Conservation (phyloP, 768 basidiomycete genomes). For the Russula earlei region DNA sequence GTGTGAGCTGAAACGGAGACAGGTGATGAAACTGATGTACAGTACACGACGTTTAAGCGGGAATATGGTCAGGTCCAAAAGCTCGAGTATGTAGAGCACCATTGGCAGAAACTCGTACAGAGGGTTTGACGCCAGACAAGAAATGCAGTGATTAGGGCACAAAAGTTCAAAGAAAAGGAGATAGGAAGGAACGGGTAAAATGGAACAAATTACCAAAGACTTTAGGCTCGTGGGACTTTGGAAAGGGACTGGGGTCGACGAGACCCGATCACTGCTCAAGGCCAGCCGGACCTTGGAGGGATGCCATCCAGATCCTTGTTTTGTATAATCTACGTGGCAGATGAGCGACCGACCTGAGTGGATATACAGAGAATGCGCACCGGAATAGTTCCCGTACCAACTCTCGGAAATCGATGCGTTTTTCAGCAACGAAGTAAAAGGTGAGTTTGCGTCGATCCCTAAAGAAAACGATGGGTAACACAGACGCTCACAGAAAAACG, state of each 20-base stretch:
- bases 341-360: background rate
- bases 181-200: background rate
- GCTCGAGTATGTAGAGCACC: background rate
- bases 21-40: slow-evolving; percentile 1
- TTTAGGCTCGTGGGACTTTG: background rate
- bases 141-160: slow-evolving; percentile 10
- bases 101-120: slow-evolving; percentile 6
- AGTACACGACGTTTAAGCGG: slow-evolving; percentile 8
- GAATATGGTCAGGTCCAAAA: slow-evolving; percentile 11
- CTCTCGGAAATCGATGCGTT: slow-evolving; percentile 93
- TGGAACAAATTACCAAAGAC: background rate
- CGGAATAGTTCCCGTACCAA: slow-evolving; percentile 91
- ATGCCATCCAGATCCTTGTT: slow-evolving; percentile 94
- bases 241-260: background rate
- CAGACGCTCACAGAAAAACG: background rate
- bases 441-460: slow-evolving; percentile 98
- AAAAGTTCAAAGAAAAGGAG: background rate
- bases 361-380: slow-evolving; percentile 31
- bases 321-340: slow-evolving; percentile 63
- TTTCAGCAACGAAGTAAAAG: slow-evolving; percentile 95
- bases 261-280: slow-evolving; percentile 32
- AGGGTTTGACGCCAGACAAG: background rate
- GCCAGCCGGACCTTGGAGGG: slow-evolving; percentile 44
- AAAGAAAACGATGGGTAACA: background rate
- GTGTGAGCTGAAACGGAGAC: background rate